phyloP scores from a whole-genome alignment of 495 filamentous ascomycete species.

The Neurospora discreta region DNA sequence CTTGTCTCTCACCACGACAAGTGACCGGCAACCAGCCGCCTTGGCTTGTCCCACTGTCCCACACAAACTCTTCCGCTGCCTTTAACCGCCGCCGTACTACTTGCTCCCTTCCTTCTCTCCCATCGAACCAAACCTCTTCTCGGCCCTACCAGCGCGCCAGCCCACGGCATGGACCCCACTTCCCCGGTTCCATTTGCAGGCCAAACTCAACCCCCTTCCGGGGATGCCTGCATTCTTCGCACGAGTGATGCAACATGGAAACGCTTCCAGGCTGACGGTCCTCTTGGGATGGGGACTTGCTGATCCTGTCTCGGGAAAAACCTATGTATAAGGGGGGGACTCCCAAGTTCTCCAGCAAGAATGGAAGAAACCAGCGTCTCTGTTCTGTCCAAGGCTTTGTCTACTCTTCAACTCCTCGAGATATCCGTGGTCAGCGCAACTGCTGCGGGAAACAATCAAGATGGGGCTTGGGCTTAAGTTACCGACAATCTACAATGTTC shows the following conservation, averaged over 20 bases:
- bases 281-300: not conserved
- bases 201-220: not conserved
- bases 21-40: not conserved
- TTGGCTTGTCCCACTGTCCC: not conserved
- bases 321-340: not conserved
- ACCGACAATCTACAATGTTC: slow-evolving; percentile 48
- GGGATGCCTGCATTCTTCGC: not conserved
- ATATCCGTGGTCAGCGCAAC: not conserved
- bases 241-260: not conserved
- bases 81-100: not conserved
- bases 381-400: not conserved
- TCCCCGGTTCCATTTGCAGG: not conserved
- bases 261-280: not conserved
- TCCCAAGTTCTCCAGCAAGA: not conserved
- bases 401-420: not conserved
- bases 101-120: not conserved
- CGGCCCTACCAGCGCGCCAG: not conserved
- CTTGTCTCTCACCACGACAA: not conserved
- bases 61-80: not conserved
- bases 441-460: not conserved
- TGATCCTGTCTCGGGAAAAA: not conserved
- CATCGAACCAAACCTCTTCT: not conserved
- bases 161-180: not conserved
- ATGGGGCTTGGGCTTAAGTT: slow-evolving; percentile 20
- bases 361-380: not conserved